Base-by-base conservation (phyloP, 2,329 filamentous ascomycete genomes). In the Colletotrichum sidae region DNA sequence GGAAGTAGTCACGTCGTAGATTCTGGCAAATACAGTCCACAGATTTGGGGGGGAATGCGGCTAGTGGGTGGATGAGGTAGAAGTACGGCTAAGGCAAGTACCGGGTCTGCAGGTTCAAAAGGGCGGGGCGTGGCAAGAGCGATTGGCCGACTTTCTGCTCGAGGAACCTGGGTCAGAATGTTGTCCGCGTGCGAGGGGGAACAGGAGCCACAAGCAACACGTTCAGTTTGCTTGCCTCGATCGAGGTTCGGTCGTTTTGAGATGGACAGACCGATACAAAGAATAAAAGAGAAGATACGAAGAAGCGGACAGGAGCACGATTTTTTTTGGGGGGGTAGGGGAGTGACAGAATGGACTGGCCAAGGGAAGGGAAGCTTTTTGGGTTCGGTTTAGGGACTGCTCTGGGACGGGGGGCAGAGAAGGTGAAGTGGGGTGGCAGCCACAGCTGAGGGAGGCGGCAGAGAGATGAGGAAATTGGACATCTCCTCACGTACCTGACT, bases 341-440 rank as follows among this genome's bases (percentile, higher is more conserved):
- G 42, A 65, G 58, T 42, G 52, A 41, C 62, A 53, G 42, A 57
- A 56, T 33, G 52, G 53, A 53, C 63, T 44, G 63, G 59, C 63
- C 63, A 66, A 66, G 63, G 58, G 62, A 65, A 65, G 62, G 62
- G 63, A 66, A 66, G 63, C 63, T 66, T 66, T 66, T 66, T 66
- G 63, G 58, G 63, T 63, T 66, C 59, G 42, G 58, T 66, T 63
- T 66, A 61, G 63, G 63, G 52, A 65, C 52, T 65, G 52, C 37
- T 55, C 52, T 53, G 63, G 52, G 52, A 65, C 37, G 58, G 58
- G 60, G 62, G 58, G 25, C 25, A 25, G 25, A 25, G 25, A 25
- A 25, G 25, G 25, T 25, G 37, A 63, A 47, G 63, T 56, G 57
- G 62, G 63, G 62, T 34, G 45, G 15, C 35, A 44, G 41, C 54